Evolutionary conservation across 345 rosid species (phyloP).

Genomic region (Eucalyptus microcorys): DNA sequence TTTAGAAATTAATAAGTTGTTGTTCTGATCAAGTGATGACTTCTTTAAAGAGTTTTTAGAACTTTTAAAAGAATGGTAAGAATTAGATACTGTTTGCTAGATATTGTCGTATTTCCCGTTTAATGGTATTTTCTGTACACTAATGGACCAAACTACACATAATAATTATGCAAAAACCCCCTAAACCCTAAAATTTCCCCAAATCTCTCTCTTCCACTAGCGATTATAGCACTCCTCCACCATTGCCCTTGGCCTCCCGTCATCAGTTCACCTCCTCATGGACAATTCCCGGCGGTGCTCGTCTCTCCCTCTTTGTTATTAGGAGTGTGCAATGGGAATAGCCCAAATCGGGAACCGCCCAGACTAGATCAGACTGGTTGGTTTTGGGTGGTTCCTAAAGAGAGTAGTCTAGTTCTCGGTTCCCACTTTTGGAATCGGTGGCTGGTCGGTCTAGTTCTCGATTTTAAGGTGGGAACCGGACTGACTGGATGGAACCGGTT

Average conservation of each 20-base stretch:
- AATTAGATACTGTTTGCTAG: not conserved
- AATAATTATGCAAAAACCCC: not conserved
- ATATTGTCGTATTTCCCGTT: not conserved
- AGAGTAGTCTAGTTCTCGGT: no score
- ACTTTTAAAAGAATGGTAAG: not conserved
- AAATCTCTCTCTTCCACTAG: not conserved
- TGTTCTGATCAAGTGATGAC: not conserved
- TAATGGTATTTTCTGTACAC: not conserved
- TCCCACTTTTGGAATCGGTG: no score
- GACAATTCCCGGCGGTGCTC: not conserved
- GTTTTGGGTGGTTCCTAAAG: no score
- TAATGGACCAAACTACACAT: not conserved
- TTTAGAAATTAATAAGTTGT: not conserved
- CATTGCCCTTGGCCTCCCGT: not conserved
- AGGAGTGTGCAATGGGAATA: no score
- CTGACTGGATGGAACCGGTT: fast-evolving
- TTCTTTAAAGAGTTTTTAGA: not conserved
- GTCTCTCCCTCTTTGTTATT: not conserved
- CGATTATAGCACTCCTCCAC: not conserved
- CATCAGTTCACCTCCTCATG: not conserved
- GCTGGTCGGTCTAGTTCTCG: fast-evolving
- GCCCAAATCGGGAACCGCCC: fast-evolving
- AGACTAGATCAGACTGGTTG: fast-evolving
- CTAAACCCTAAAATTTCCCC: not conserved
- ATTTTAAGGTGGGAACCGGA: fast-evolving